These are phyloP conservation scores for Phytopythium ostracodes DNA, from an alignment of 352 stramenopile species.

Conservation along the genomic window DNA sequence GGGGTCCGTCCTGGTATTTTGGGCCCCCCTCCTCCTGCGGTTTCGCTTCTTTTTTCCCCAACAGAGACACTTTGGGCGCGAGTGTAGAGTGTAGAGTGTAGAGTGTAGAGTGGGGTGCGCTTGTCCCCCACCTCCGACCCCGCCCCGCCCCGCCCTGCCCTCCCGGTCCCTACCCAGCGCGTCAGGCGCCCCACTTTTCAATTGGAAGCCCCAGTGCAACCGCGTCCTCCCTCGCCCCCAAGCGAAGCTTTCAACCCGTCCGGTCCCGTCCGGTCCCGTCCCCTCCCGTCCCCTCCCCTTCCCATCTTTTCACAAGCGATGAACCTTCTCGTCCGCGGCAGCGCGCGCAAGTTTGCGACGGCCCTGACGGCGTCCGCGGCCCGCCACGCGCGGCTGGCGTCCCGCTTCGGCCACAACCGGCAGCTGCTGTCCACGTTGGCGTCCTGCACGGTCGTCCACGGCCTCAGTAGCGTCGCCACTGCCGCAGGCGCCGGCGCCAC, in stretches of 20 bases:
- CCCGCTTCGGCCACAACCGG: neutral
- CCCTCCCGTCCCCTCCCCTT: neutral
- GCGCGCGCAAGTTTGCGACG: neutral
- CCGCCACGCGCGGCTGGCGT: neutral
- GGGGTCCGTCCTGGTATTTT: constrained; percentile 1
- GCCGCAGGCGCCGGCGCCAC: neutral
- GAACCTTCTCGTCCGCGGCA: neutral
- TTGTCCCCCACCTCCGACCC: neutral
- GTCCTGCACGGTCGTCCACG: constrained; percentile 4
- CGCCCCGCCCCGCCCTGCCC: too few species aligned
- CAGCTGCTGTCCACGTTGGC: constrained; percentile 3
- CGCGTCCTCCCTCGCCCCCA: neutral
- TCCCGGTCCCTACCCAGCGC: neutral
- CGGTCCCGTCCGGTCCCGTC: too few species aligned
- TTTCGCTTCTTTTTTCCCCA: constrained; percentile 6
- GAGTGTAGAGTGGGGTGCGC: too few species aligned
- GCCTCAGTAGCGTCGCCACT: neutral
- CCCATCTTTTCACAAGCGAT: neutral
- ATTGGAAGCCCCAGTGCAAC: neutral
- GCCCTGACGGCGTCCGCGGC: neutral
- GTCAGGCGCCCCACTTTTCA: constrained; percentile 4
- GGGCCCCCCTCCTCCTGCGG: neutral
- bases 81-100: neutral
- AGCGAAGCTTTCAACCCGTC: neutral
- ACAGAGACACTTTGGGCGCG: neutral